Evolutionary conservation across 192 early-diverging fungal species (phyloP), one percentile per base, ranked within the genome.

Genomic region (Entrophospora sp.): DNA sequence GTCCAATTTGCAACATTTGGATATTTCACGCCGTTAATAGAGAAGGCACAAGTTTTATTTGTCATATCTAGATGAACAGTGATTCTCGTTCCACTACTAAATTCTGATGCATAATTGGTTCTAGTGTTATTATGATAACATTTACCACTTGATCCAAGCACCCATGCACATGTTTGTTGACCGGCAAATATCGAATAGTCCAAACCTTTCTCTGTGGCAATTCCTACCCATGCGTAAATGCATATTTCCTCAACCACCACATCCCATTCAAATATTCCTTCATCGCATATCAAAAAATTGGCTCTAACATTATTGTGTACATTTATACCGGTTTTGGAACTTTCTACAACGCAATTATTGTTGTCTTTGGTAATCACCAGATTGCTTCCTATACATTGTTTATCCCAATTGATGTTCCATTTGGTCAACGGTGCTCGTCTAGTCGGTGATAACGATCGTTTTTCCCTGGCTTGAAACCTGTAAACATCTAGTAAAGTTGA

Each of bases 11-110:
- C n/a, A 20, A 45, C 43, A 20, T 45, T 20, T 13, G 30, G 31
- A 38, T 53, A 66, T 6, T 25, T 66, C 24, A 55, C 24, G 10
- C 35, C 64, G 27, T 68, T 68, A 4, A 68, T 43, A 5, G 66
- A 30, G 12, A 57, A 58, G 20, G 13, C 18, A 1, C 49, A 53
- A 13, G 56, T 61, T n/a, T 56, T 52, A 24, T 34, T 31, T 4
- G 18, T 45, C 56, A 68, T 68, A 32, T 68, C 28, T 2, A 68
- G 20, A 58, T 68, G 35, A 57, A 68, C 18, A 37, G 49, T 68
- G 27, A 68, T 24, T 12, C 6, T 35, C 4, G n/a, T 42, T 36
- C 48, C 48, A 18, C 25, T n/a, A 2, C 30, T 51, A 28, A 66
- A 66, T 4, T 20, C 24, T 8, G 13, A n/a, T 24, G 30, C 22